Conservation (phyloP, 805 yeast species). For the Starmerella sirachaensis region DNA sequence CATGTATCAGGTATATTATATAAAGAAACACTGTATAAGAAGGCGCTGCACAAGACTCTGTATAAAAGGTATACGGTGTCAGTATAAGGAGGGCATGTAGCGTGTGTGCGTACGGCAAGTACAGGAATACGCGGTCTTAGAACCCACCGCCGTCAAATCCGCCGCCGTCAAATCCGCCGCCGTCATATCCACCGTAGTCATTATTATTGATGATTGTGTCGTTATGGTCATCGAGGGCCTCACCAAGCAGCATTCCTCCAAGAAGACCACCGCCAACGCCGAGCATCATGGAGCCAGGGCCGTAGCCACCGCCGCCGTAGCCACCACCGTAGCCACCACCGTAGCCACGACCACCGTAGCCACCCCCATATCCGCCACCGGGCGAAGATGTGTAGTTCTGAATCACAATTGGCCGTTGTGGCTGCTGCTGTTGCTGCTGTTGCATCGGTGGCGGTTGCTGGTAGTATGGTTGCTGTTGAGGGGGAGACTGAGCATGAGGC, state of each 20-base stretch:
- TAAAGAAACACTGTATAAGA: too few relatives aligned
- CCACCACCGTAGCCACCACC: constrained; percentile 12
- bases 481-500: constrained; percentile 7
- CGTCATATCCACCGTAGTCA: constrained; percentile 29
- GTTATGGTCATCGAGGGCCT: constrained; percentile 15
- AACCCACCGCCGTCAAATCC: constrained; percentile 25
- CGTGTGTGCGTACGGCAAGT: background rate
- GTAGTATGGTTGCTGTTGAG: constrained; percentile 25
- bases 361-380: too few relatives aligned
- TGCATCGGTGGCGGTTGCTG: constrained; percentile 26
- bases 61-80: background rate
- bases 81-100: background rate
- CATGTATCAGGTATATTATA: too few relatives aligned
- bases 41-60: too few relatives aligned
- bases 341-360: constrained; percentile 26
- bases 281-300: constrained; percentile 34
- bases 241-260: constrained; percentile 25
- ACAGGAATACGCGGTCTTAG: constrained; percentile 19
- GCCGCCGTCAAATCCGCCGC: constrained; percentile 16
- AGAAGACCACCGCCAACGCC: constrained; percentile 26
- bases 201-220: constrained; percentile 25
- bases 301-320: constrained; percentile 10
- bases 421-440: constrained; percentile 17
- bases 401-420: constrained; percentile 19
- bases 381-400: constrained; percentile 25